Evolutionary conservation across 371 early-diverging fungal species (phyloP).

Genomic region (Smittium mucronatum): DNA sequence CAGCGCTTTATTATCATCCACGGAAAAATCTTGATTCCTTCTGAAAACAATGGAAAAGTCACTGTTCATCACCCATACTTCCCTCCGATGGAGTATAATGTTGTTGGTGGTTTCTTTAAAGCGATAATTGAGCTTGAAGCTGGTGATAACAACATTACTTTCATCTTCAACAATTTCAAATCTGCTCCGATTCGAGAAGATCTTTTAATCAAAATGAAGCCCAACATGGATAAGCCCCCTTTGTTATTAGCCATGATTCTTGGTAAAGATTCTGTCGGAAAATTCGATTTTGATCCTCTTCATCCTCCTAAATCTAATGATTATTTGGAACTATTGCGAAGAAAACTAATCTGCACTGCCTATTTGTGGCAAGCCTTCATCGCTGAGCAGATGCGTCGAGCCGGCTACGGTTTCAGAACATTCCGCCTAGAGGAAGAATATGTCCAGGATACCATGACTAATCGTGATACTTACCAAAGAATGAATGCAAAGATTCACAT

Average conservation of each 20-base stretch:
- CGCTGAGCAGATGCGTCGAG: constrained; percentile 50
- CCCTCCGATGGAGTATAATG: constrained; percentile 39
- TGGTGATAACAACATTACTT: constrained; percentile 39
- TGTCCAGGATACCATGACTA: constrained; percentile 37
- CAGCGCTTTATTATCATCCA: constrained; percentile 45
- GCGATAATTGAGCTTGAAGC: constrained; percentile 43
- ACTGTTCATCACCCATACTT: constrained; percentile 37
- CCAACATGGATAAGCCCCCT: constrained; percentile 42
- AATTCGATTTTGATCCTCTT: constrained; percentile 46
- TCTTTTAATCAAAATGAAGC: constrained; percentile 37
- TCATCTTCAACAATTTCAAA: constrained; percentile 26
- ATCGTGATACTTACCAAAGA: constrained; percentile 28
- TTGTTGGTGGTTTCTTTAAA: constrained; percentile 46
- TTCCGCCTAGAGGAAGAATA: constrained; percentile 48
- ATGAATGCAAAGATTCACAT: constrained; percentile 46
- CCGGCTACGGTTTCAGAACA: constrained; percentile 48
- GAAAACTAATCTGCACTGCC: constrained; percentile 44
- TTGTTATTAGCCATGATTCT: constrained; percentile 42
- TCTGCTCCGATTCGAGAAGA: constrained; percentile 10
- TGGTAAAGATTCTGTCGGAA: constrained; percentile 41
- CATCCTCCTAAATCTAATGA: constrained; percentile 31
- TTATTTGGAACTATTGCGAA: constrained; percentile 33
- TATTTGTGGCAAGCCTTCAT: constrained; percentile 64
- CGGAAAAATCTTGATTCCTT: constrained; percentile 34
- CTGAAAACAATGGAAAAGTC: constrained; percentile 30